Evolutionary conservation across 1,284 basidiomycete genomes (phyloP).

Genomic region (Golubevia sp.): DNA sequence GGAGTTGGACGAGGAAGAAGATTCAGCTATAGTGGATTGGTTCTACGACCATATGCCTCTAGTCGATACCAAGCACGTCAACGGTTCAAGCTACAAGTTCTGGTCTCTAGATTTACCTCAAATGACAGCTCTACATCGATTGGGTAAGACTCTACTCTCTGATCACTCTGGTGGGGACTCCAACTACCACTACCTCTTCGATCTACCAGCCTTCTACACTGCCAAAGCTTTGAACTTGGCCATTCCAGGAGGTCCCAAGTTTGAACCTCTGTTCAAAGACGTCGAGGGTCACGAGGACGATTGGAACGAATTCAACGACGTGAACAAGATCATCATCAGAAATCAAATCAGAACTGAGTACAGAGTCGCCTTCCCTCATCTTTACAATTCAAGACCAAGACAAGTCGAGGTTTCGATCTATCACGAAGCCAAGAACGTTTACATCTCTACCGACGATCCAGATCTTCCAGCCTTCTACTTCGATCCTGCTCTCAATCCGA

Average conservation of each 20-base stretch:
- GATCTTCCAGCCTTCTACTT: constrained; percentile 60
- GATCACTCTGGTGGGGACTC: constrained; percentile 48
- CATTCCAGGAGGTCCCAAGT: constrained; percentile 60
- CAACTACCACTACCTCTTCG: constrained; percentile 58
- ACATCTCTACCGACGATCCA: constrained; percentile 59
- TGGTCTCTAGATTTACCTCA: constrained; percentile 60
- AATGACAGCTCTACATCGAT: constrained; percentile 57
- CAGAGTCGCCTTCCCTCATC: constrained; percentile 59
- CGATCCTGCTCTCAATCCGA: constrained; percentile 59
- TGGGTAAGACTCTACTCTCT: constrained; percentile 53
- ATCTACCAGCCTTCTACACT: constrained; percentile 58
- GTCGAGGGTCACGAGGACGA: constrained; percentile 59
- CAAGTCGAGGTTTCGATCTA: constrained; percentile 52
- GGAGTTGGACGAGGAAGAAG: constrained; percentile 60
- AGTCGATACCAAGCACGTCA: constrained; percentile 45
- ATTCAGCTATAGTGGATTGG: constrained; percentile 58
- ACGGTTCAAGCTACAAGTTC: constrained; percentile 53
- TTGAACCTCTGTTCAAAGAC: constrained; percentile 60
- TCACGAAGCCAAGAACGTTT: constrained; percentile 59
- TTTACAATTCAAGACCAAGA: constrained; percentile 60
- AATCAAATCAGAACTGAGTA: constrained; percentile 61
- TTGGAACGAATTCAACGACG: constrained; percentile 61
- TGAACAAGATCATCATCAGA: constrained; percentile 61
- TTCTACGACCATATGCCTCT: constrained; percentile 61
- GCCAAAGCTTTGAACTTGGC: constrained; percentile 61